A percentile compares a stretch with the other conserved stretches of the same genome.
Conservation (phyloP, 345 rosid species). For the Brassica incana region DNA sequence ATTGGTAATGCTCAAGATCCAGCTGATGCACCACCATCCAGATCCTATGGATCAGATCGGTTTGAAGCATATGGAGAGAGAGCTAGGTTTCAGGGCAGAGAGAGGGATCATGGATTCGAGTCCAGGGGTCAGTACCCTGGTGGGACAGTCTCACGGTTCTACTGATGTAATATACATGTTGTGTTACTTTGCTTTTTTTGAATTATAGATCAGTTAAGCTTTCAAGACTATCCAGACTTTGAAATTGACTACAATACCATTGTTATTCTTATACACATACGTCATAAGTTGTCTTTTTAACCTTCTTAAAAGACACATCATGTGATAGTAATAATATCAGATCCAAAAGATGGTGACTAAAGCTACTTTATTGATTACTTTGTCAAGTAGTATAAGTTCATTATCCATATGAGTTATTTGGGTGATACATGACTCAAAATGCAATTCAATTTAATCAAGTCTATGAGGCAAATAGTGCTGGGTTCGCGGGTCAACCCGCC, state of each 20-base stretch:
- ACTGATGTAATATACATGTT: constrained; percentile 38
- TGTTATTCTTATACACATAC: not conserved
- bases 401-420: not conserved
- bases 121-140: constrained; percentile 66
- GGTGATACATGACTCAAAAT: not conserved
- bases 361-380: constrained; percentile 4
- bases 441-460: not conserved
- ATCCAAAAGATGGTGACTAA: not conserved
- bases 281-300: not conserved
- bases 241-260: not conserved
- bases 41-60: constrained; percentile 50
- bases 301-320: not conserved
- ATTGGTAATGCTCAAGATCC: constrained; percentile 40
- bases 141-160: constrained; percentile 58
- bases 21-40: constrained; percentile 53
- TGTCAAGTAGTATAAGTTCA: not conserved
- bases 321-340: not conserved
- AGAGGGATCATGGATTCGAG: constrained; percentile 64
- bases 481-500: too few species aligned
- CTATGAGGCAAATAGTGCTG: not conserved
- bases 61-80: constrained; percentile 63
- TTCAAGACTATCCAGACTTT: not conserved
- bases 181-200: constrained; percentile 3
- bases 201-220: not conserved
- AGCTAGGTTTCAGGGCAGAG: constrained; percentile 48